Evolutionary conservation across 352 stramenopile genomes (phyloP), one percentile per base, ranked within the genome.

Genomic region (Pythium monospermum): DNA sequence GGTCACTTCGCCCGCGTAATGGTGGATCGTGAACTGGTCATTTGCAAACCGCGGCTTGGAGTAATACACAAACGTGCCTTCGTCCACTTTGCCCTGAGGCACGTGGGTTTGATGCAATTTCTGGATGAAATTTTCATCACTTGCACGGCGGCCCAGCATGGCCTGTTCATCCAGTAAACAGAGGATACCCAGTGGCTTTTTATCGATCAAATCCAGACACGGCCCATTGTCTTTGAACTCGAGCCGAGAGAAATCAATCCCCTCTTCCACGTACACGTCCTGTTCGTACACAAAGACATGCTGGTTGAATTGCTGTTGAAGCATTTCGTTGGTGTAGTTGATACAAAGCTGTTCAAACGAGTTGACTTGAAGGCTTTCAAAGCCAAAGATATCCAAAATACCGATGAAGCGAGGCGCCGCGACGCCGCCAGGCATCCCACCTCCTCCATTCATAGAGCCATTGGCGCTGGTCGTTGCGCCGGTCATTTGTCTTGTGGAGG

Each of bases 231-330:
- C 92, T 51, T 92, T 83, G 59, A 98, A 98, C 35, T 93, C 76
- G 35, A 96, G 73, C 8, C 85, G 76, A 25, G 83, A 93, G 48
- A 97, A 95, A 37, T 96, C 77, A 40, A 98, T 97, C 16, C 91
- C 91, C 85, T 99, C 96, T 44, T 95, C 87, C 52, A 98, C 87
- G 68, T 99, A 99, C 41, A 98, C 89, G 42, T 98, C 79, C 57
- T 98, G 95, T 61, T 99, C 96, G 49, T 98, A 91, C 59, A 98
- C 96, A 52, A 99, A 98, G 4, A 98, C 95, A 76, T 98, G 89
- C 68, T 97, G 87, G 69, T 98, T 98, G 67, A 95, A 96, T 55
- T 95, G 84, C 56, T 95, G 85, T 66, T 98, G 92, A 7, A 98
- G 69, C 88, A 97, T 97, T 62, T 98, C 92, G 63, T 98, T 98